Base-by-base conservation (phyloP, 2,329 filamentous ascomycete species). In the Colletotrichum sp. region DNA sequence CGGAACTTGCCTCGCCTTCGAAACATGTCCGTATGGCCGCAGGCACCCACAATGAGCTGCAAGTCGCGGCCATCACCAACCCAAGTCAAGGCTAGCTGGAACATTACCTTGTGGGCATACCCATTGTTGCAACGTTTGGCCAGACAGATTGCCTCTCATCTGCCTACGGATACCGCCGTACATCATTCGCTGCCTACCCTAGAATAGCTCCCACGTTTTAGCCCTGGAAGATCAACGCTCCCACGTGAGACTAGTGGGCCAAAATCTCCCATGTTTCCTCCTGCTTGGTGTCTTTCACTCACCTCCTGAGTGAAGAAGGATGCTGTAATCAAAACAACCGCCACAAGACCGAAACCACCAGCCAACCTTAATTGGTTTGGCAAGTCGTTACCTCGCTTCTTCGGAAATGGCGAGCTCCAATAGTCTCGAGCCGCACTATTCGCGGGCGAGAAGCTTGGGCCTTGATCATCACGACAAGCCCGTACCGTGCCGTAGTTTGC, bases 181-280 rank as follows among this genome's bases (percentile, higher is more conserved):
- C 15, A 31, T 47, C 8, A 54, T 18, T 36, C 33, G 55, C 55
- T 33, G 18, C n/a, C 31, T 33, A 62, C 24, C 43, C 55, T 15
- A 43, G 43, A 71, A 73, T 71, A 71, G 63, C 43, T 66, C 61
- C 67, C 62, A 66, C 55, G 68, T 71, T 62, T 62, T 63, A 36
- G 57, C 67, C 67, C 33, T 61, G 58, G 55, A n/a, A 31, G 61
- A 70, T 62, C 61, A 70, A 38, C 54, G 33, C 36, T 33, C 61
- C 68, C 62, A 66, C 68, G 68, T 71, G 71, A 73, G 18, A 43
- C 29, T 24, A 16, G 43, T 51, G 67, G 62, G 15, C 51, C 47
- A 57, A 69, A 69, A 31, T 36, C 43, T 36, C 7, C 31, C 47
- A 15, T 66, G 64, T 58, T 66, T 57, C 21, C 64, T 66, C 64